Evolutionary conservation across 1,284 basidiomycete species (phyloP).

Genomic region (Cryptococcus sp.): DNA sequence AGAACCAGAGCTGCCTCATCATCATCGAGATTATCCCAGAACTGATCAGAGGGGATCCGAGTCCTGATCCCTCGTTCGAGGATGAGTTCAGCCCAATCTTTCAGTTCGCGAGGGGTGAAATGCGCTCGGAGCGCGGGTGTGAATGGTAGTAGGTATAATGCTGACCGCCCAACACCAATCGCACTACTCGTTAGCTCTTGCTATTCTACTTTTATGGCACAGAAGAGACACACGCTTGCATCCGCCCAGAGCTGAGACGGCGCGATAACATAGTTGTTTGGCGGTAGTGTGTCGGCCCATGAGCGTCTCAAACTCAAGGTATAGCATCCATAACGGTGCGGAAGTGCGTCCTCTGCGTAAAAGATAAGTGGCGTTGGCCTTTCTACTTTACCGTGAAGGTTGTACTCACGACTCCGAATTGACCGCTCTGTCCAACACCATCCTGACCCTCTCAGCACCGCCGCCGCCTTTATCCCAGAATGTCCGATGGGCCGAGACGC

Average conservation of each 20-base stretch:
- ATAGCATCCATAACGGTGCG: constrained; percentile 68
- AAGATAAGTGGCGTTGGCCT: background rate
- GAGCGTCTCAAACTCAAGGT: constrained; percentile 78
- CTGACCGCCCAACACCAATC: constrained; percentile 56
- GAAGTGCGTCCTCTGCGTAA: constrained; percentile 30
- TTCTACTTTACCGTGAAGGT: background rate
- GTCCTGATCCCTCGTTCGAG: constrained; percentile 76
- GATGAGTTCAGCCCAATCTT: constrained; percentile 72
- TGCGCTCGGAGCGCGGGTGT: constrained; percentile 63
- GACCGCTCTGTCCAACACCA: constrained; percentile 42
- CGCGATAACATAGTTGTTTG: constrained; percentile 76
- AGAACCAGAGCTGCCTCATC: constrained; percentile 50
- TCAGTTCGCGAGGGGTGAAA: constrained; percentile 69
- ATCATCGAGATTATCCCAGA: constrained; percentile 49
- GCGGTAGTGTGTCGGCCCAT: constrained; percentile 64
- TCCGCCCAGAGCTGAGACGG: constrained; percentile 62
- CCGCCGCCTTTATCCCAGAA: constrained; percentile 46
- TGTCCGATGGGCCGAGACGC: constrained; percentile 25
- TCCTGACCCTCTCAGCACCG: constrained; percentile 45
- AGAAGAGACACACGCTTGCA: constrained; percentile 57
- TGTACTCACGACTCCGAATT: constrained; percentile 19
- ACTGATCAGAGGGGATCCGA: constrained; percentile 66
- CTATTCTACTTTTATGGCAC: background rate
- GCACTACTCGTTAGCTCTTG: background rate
- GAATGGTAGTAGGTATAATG: constrained; percentile 83